Evolutionary conservation across 306 rosid genomes (phyloP), one percentile per base, ranked within the genome.

Genomic region (Arachis stenosperma): DNA sequence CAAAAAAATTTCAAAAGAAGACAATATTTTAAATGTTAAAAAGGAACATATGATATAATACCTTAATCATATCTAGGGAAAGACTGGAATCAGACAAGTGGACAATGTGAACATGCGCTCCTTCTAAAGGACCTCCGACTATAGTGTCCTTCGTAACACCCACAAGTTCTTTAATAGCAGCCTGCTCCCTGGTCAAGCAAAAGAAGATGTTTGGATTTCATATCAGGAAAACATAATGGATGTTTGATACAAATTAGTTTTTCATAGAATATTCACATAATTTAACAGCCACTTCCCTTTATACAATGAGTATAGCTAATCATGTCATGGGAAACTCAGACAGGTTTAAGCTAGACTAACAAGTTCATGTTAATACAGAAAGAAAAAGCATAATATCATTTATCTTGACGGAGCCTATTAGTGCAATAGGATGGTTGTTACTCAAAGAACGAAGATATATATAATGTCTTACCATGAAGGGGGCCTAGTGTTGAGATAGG

Each of bases 51-150:
- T 4, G 15, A 61, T 71, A 91, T 4, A 33, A 91, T 4, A 33
- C 98, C 97, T 91, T 94, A 55, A 91, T 88, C 81, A 94, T 81
- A 79, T 89, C 89, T 55, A 94, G 80, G 61, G 98, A 88, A 78
- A 84, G 79, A 70, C 91, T 84, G 51, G 97, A 85, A 76, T 94
- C 98, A 59, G 98, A 94, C 90, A 94, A 85, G 83, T 91, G 98
- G 80, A 85, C 98, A 61, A 94, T 83, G 75, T 91, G 98, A 83
- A 94, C 86, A 78, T 89, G 98, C 70, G 98, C 96, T 85, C 98
- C 98, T 81, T 88, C 91, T 52, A 91, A 84, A 40, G 87, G 66
- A 77, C 95, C 97, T 15, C 95, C 96, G 17, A 14, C 71, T 78
- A 80, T 80, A 57, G 96, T 94, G 78, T 86, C 90, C 82, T 88